phyloP scores from a whole-genome alignment of 1,139 yeast species.

The Hyphopichia burtonii region DNA sequence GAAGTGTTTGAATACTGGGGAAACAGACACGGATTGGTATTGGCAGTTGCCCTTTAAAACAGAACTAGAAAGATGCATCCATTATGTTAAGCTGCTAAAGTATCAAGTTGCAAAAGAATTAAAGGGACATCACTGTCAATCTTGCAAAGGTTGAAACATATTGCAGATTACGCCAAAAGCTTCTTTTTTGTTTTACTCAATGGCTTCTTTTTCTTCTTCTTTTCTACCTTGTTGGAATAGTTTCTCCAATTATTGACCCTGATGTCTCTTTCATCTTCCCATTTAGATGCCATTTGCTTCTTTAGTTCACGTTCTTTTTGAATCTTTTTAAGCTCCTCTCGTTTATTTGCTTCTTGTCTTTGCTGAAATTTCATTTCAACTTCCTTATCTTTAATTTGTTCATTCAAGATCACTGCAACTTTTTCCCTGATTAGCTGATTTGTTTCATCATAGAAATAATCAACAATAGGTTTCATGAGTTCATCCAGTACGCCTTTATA shows the following conservation, averaged over 20 bases:
- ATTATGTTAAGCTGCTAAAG: too few species aligned
- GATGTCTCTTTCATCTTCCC: constrained; percentile 64
- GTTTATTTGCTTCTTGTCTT: constrained; percentile 25
- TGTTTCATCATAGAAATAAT: constrained; percentile 12
- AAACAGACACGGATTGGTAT: too few species aligned
- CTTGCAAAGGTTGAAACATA: too few species aligned
- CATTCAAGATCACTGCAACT: constrained; percentile 27
- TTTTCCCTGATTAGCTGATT: constrained; percentile 6
- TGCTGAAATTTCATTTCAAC: constrained; percentile 34
- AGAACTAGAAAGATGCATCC: too few species aligned
- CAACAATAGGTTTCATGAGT: constrained; percentile 31
- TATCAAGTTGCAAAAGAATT: too few species aligned
- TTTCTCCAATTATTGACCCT: constrained; percentile 64
- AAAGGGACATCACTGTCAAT: too few species aligned
- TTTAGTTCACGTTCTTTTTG: constrained; percentile 38
- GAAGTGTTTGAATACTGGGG: background rate
- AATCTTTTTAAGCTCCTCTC: constrained; percentile 30
- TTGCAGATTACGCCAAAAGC: constrained; percentile 40
- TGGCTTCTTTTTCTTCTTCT: constrained; percentile 42
- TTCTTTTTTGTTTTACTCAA: constrained; percentile 25
- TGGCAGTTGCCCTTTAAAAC: too few species aligned
- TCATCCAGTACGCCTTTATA: constrained; percentile 33
- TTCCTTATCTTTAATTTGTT: constrained; percentile 30
- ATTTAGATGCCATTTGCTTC: constrained; percentile 43
- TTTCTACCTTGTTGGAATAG: constrained; percentile 44